A percentile compares a stretch with the other conserved stretches of the same genome.
Conservation (phyloP, 2,329 filamentous ascomycete genomes). For the Sarocladium strictum region DNA sequence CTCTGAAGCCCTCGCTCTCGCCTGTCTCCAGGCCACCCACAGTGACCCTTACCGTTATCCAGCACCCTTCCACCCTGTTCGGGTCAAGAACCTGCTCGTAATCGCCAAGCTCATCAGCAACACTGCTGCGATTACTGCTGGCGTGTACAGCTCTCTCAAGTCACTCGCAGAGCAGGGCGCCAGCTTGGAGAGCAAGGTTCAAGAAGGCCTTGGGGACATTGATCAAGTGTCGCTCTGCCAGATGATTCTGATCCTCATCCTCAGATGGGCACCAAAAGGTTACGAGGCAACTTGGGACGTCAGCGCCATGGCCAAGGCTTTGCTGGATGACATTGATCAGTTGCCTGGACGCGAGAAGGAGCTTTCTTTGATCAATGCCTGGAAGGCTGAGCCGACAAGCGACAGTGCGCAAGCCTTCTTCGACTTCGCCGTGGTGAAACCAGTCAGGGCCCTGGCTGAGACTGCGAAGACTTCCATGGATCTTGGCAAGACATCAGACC, state of each 20-base stretch:
- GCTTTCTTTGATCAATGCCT: slow-evolving; percentile 35
- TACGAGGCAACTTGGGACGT: slow-evolving; percentile 40
- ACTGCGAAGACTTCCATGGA: slow-evolving; percentile 30
- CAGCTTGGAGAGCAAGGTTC: slow-evolving; percentile 18
- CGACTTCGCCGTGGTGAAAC: slow-evolving; percentile 40
- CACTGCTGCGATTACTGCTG: slow-evolving; percentile 34
- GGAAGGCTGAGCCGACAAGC: slow-evolving; percentile 34
- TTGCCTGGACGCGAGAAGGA: slow-evolving; percentile 40
- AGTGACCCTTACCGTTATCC: slow-evolving; percentile 45
- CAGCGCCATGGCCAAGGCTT: slow-evolving; percentile 31
- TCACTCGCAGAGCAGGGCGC: slow-evolving; percentile 12
- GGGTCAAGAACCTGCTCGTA: slow-evolving; percentile 45
- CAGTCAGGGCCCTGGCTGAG: slow-evolving; percentile 39
- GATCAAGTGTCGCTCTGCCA: slow-evolving; percentile 51
- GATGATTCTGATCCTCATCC: slow-evolving; percentile 42
- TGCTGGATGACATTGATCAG: slow-evolving; percentile 43
- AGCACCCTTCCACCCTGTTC: slow-evolving; percentile 42
- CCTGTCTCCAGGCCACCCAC: slow-evolving; percentile 40
- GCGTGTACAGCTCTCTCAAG: neutral
- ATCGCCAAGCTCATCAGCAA: slow-evolving; percentile 47
- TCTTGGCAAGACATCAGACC: neutral
- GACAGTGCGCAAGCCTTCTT: slow-evolving; percentile 40
- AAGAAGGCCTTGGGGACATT: slow-evolving; percentile 31
- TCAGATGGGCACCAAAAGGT: slow-evolving; percentile 33
- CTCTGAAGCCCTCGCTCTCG: slow-evolving; percentile 36